Evolutionary conservation across 1,284 basidiomycete genomes (phyloP).

Genomic region (Cutaneotrichosporon sp.): DNA sequence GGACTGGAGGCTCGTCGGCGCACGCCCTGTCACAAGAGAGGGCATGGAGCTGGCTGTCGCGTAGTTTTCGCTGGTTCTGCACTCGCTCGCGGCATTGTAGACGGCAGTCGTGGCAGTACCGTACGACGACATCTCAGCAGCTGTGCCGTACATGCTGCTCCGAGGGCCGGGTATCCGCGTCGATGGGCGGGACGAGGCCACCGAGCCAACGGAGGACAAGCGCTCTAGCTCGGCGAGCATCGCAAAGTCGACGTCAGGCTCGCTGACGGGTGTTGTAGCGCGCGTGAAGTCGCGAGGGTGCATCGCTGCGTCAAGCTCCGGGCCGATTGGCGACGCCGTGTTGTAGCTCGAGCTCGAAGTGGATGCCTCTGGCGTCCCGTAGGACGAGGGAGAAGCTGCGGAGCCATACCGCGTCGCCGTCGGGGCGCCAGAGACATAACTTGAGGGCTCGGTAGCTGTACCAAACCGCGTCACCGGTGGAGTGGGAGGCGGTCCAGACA

Average conservation of each 20-base stretch:
- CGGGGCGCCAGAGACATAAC: neutral
- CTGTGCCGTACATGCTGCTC: neutral
- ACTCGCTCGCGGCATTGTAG: constrained; percentile 18
- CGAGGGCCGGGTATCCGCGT: neutral
- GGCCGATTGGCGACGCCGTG: neutral
- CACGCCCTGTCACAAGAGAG: neutral
- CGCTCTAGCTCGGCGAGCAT: constrained; percentile 43
- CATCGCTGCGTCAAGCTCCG: too few relatives aligned
- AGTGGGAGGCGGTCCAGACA: neutral
- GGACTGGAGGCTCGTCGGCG: neutral
- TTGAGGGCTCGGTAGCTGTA: neutral
- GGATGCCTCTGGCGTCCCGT: neutral
- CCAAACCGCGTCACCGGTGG: neutral
- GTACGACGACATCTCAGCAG: constrained; percentile 15
- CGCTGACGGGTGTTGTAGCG: constrained; percentile 36
- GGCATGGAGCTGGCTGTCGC: constrained; percentile 9
- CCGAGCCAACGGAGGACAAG: constrained; percentile 31
- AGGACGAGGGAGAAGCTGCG: neutral
- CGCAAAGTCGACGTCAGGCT: constrained; percentile 39
- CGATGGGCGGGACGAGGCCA: neutral
- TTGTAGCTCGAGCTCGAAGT: constrained; percentile 5
- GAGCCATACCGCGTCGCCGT: neutral
- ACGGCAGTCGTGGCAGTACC: constrained; percentile 17
- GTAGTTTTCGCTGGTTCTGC: neutral
- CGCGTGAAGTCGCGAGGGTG: neutral